Evolutionary conservation across 345 rosid species (phyloP).

Genomic region (Iberis pinnata): DNA sequence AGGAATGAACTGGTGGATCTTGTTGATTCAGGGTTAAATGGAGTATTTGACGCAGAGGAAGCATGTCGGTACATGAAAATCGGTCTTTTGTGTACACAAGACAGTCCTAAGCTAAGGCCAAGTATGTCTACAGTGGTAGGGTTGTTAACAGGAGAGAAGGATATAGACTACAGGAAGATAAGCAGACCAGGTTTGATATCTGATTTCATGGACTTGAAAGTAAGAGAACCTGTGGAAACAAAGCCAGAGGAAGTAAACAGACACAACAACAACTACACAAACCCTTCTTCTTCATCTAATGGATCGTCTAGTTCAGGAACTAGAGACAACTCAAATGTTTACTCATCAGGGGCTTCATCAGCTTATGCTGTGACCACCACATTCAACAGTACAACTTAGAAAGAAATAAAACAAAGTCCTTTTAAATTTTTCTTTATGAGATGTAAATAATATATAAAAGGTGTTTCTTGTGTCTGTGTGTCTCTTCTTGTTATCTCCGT

Average conservation of each 20-base stretch:
- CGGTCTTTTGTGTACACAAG: constrained; percentile 77
- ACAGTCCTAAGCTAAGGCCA: constrained; percentile 62
- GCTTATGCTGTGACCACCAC: constrained; percentile 36
- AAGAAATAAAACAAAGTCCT: not conserved
- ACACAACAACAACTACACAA: constrained; percentile 19
- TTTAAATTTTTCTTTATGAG: constrained; percentile 4
- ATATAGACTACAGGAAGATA: constrained; percentile 33
- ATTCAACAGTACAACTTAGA: constrained; percentile 30
- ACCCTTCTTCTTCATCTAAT: constrained; percentile 31
- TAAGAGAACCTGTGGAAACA: constrained; percentile 32
- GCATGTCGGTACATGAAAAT: constrained; percentile 59
- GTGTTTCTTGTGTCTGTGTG: constrained; percentile 18
- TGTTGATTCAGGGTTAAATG: constrained; percentile 47
- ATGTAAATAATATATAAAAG: not conserved
- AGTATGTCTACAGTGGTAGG: constrained; percentile 58
- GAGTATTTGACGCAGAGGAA: constrained; percentile 64
- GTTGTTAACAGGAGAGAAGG: constrained; percentile 47
- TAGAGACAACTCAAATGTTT: constrained; percentile 37
- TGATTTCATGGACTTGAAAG: constrained; percentile 78
- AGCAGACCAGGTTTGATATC: constrained; percentile 64
- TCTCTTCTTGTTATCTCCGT: not conserved
- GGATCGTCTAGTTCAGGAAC: constrained; percentile 42
- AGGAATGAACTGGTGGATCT: constrained; percentile 54
- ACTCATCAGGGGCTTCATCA: constrained; percentile 41
- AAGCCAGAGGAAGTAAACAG: constrained; percentile 19